phyloP scores from a whole-genome alignment of 768 basidiomycete genomes.

The Podaxis sp. region DNA sequence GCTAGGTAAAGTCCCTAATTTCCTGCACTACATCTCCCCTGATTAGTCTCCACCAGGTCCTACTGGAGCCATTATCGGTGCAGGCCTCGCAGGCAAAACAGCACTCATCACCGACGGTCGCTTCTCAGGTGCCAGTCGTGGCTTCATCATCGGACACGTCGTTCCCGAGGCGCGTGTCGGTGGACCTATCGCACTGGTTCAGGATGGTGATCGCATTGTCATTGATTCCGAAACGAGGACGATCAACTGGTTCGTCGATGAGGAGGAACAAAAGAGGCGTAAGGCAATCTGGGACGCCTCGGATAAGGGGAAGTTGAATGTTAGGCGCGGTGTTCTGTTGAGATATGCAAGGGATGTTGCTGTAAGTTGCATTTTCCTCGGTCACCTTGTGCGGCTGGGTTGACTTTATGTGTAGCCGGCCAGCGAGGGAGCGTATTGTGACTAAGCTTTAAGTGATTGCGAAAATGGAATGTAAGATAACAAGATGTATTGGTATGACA shows the following conservation, averaged over 20 bases:
- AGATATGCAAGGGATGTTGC: constrained; percentile 86
- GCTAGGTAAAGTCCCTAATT: constrained; percentile 31
- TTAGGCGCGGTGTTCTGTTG: constrained; percentile 71
- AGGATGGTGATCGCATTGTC: constrained; percentile 77
- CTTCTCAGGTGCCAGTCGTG: constrained; percentile 77
- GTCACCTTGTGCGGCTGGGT: constrained; percentile 1
- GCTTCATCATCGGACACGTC: constrained; percentile 57
- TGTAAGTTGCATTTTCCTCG: constrained; percentile 47
- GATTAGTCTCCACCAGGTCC: constrained; percentile 45
- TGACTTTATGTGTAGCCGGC: constrained; percentile 56
- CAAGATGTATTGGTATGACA: background rate
- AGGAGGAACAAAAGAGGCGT: constrained; percentile 62
- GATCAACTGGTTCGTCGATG: constrained; percentile 74
- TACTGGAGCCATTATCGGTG: constrained; percentile 82
- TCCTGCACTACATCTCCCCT: background rate
- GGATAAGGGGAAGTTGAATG: constrained; percentile 61
- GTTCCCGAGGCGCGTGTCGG: constrained; percentile 70
- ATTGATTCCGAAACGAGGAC: constrained; percentile 67
- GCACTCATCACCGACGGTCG: constrained; percentile 88
- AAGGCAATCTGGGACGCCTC: constrained; percentile 69
- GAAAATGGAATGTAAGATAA: background rate
- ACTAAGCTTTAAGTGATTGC: constrained; percentile 39
- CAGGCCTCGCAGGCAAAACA: constrained; percentile 74
- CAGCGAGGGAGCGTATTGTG: constrained; percentile 79
- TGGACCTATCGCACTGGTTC: constrained; percentile 84